Evolutionary conservation across 306 rosid genomes (phyloP), one percentile per base, ranked within the genome.

Genomic region (Ormosia emarginata): DNA sequence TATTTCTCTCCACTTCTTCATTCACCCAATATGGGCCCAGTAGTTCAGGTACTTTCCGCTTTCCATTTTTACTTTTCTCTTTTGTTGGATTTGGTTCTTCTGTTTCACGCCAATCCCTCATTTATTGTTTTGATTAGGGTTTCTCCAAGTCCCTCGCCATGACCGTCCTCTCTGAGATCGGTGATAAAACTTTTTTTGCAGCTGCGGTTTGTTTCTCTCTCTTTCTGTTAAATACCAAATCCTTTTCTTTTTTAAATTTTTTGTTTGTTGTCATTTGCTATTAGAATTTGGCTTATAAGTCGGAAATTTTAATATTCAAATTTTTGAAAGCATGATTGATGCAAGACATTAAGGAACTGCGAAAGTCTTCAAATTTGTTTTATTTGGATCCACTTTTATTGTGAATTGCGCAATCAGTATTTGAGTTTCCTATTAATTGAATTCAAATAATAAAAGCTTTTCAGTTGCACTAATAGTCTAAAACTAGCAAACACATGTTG

Each of bases 151-250:
- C 99, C 2, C 91, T 95, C 40, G 98, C 94, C 67, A 90, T 95
- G 93, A 95, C 98, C 66, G 90, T 95, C 75, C 94, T 95, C 73
- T 95, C 99, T 4, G 99, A 95, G 93, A 92, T 95, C 90, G 99
- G 99, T 53, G 99, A 95, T 79, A 93, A 93, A 85, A 95, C 99
- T 5, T 95, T 95, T 80, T 93, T 95, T 40, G 99, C 99, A 37
- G 99, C 99, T 73, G 99, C 99, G 90, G 98, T 95, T 18, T 84
- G 94, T 81, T 2, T 15, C 4, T 24, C 24, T 24, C 24, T 24
- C 24, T 24, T 1, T 24, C 24, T 24, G 24, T 24, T 24, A 1
- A 24, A 24, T 24, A 1, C 24, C 24, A 24, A 24, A 24, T 34
- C 4, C 37, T 2, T 34, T 34, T 34, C 1, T 34, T 34, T 34